These are phyloP conservation scores for Priceomyces carsonii DNA, from an alignment of 805 yeast genomes.

Conservation along the genomic window DNA sequence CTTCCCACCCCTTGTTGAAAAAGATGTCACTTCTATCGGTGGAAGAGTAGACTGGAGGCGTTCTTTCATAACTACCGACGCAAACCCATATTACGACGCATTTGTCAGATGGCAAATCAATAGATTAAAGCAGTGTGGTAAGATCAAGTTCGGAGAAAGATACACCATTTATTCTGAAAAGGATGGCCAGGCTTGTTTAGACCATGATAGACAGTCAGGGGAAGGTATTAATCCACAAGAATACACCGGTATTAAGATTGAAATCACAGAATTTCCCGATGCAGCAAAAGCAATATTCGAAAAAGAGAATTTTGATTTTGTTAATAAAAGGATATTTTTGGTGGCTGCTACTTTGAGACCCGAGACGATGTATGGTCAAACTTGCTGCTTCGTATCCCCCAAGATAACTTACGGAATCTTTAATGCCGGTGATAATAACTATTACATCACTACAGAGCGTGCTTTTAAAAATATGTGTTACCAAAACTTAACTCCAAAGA, in stretches of 20 bases:
- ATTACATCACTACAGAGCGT: constrained; percentile 86
- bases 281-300: constrained; percentile 56
- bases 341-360: constrained; percentile 98
- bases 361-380: constrained; percentile 98
- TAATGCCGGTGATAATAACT: constrained; percentile 75
- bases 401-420: constrained; percentile 89
- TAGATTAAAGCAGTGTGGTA: constrained; percentile 78
- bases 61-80: constrained; percentile 91
- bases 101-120: constrained; percentile 97
- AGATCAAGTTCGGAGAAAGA: constrained; percentile 97
- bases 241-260: constrained; percentile 89
- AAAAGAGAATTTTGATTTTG: constrained; percentile 46
- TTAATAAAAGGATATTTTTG: constrained; percentile 67
- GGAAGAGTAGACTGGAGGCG: constrained; percentile 98
- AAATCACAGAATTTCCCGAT: constrained; percentile 58
- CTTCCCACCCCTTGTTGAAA: constrained; percentile 88
- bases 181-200: constrained; percentile 99
- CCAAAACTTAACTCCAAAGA: constrained; percentile 86
- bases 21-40: constrained; percentile 79
- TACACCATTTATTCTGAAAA: constrained; percentile 95
- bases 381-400: constrained; percentile 97
- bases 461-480: constrained; percentile 97
- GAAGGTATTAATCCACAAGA: constrained; percentile 98
- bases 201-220: constrained; percentile 95
- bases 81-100: constrained; percentile 91